These are phyloP conservation scores for Rhodotorula sp. DNA, from an alignment of 1,284 basidiomycete genomes.

Conservation along the genomic window DNA sequence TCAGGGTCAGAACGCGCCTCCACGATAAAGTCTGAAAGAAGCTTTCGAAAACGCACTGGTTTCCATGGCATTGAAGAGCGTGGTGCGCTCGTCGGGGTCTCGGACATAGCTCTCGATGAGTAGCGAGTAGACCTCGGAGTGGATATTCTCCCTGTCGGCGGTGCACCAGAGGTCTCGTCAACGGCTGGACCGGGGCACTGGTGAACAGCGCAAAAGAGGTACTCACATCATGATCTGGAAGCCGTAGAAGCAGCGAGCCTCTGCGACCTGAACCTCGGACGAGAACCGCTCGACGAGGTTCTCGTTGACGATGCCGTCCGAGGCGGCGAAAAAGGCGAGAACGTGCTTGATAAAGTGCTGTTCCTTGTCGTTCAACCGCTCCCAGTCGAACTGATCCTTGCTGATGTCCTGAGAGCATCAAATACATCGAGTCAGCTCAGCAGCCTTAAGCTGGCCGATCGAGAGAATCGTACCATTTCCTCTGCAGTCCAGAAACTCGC, in stretches of 20 bases:
- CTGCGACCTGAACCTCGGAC: slow-evolving; percentile 52
- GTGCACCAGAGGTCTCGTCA: background rate
- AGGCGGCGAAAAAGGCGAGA: slow-evolving; percentile 54
- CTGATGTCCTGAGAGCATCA: slow-evolving; percentile 46
- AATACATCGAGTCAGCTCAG: background rate
- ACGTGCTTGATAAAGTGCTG: slow-evolving; percentile 54
- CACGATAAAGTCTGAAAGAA: background rate
- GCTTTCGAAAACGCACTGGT: slow-evolving; percentile 48
- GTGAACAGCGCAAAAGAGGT: background rate
- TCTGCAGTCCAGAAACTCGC: slow-evolving; percentile 55
- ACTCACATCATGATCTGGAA: slow-evolving; percentile 55
- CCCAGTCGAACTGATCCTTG: slow-evolving; percentile 55
- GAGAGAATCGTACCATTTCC: slow-evolving; percentile 46
- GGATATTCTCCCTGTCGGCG: slow-evolving; percentile 55
- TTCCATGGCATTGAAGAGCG: slow-evolving; percentile 58
- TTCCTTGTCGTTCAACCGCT: slow-evolving; percentile 53
- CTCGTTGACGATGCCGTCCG: slow-evolving; percentile 55
- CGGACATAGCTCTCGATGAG: slow-evolving; percentile 60
- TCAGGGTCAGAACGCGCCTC: background rate
- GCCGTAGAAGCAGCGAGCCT: slow-evolving; percentile 55
- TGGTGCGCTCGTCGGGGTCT: slow-evolving; percentile 55
- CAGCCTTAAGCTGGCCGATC: too few relatives aligned
- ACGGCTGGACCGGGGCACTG: background rate
- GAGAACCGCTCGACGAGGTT: slow-evolving; percentile 54
- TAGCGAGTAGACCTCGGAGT: slow-evolving; percentile 60